Percentiles rank a stretch among this genome's conserved stretches.
Evolutionary conservation across 768 basidiomycete genomes (phyloP).

Genomic region (Boletus rubescentipes): DNA sequence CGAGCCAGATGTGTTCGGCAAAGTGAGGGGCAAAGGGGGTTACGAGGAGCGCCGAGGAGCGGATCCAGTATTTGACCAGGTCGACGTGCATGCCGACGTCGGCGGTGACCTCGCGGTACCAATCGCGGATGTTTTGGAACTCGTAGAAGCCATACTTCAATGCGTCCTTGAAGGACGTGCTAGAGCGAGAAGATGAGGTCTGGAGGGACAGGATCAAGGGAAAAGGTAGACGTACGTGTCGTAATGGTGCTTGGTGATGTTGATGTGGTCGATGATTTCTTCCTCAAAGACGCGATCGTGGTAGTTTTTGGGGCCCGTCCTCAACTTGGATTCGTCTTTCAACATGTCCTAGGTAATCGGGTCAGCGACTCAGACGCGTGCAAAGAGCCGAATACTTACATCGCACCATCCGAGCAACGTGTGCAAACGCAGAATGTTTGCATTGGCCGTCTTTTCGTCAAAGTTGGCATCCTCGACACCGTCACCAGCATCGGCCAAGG

Average conservation of each 20-base stretch:
- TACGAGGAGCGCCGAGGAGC: slow-evolving; percentile 73
- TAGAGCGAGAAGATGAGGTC: slow-evolving; percentile 30
- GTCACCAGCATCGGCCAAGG: slow-evolving; percentile 95
- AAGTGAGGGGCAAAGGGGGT: slow-evolving; percentile 92
- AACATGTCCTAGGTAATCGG: slow-evolving; percentile 66
- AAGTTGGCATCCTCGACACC: slow-evolving; percentile 99
- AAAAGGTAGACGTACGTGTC: slow-evolving; percentile 59
- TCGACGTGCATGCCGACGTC: slow-evolving; percentile 92
- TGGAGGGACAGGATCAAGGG: not conserved
- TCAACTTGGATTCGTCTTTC: slow-evolving; percentile 65
- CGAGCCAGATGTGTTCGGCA: slow-evolving; percentile 85
- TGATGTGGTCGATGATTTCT: slow-evolving; percentile 85
- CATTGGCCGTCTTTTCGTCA: slow-evolving; percentile 97
- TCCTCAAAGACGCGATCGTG: slow-evolving; percentile 91
- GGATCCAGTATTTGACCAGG: slow-evolving; percentile 84
- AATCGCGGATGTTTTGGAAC: slow-evolving; percentile 86
- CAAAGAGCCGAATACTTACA: slow-evolving; percentile 42
- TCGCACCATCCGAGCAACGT: slow-evolving; percentile 92
- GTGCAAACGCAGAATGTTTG: slow-evolving; percentile 90
- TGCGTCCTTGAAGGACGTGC: slow-evolving; percentile 94
- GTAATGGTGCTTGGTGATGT: slow-evolving; percentile 77
- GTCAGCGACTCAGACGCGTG: not conserved
- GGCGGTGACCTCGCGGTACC: slow-evolving; percentile 91
- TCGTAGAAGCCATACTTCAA: slow-evolving; percentile 96
- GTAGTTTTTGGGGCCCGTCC: slow-evolving; percentile 70